Evolutionary conservation across 352 stramenopile species (phyloP).

Genomic region (Phytophthora ohioensis): DNA sequence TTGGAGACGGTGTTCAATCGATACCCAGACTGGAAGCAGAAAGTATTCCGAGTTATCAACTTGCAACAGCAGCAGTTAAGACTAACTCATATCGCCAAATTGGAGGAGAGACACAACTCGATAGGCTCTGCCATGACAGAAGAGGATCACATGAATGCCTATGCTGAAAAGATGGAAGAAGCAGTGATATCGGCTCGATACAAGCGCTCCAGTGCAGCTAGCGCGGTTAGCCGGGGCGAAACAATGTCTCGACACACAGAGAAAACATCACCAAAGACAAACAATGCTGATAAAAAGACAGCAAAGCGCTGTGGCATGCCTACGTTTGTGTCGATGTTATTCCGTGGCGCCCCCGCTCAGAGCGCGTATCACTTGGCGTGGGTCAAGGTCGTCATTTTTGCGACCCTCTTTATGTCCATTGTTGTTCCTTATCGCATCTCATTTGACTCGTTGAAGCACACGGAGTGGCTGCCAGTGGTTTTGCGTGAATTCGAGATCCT

Average conservation of each 20-base stretch:
- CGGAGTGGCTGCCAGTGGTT: conserved; percentile 34
- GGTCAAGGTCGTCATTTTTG: conserved; percentile 49
- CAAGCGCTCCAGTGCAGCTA: conserved; percentile 41
- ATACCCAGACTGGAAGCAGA: conserved; percentile 77
- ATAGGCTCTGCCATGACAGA: conserved; percentile 43
- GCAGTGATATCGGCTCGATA: conserved; percentile 45
- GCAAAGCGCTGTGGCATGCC: conserved; percentile 3
- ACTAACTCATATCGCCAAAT: conserved; percentile 48
- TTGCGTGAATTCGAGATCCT: conserved; percentile 48
- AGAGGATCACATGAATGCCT: conserved; percentile 44
- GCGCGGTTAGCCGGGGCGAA: conserved; percentile 29
- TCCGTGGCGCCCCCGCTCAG: conserved; percentile 49
- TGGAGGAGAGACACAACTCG: conserved; percentile 51
- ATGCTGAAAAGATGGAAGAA: conserved; percentile 48
- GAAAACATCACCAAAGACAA: neutral
- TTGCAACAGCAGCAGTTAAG: conserved; percentile 65
- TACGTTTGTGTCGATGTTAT: conserved; percentile 24
- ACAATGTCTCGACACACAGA: conserved; percentile 17
- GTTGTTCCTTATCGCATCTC: conserved; percentile 67
- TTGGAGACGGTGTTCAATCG: conserved; percentile 76
- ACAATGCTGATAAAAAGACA: neutral
- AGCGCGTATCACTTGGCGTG: conserved; percentile 58
- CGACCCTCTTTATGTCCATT: conserved; percentile 55
- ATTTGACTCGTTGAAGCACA: conserved; percentile 47
- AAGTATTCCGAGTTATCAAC: conserved; percentile 70